A percentile compares a stretch with the other conserved stretches of the same genome.
phyloP scores from a whole-genome alignment of 352 stramenopile genomes.

The Pythium chondricola region DNA sequence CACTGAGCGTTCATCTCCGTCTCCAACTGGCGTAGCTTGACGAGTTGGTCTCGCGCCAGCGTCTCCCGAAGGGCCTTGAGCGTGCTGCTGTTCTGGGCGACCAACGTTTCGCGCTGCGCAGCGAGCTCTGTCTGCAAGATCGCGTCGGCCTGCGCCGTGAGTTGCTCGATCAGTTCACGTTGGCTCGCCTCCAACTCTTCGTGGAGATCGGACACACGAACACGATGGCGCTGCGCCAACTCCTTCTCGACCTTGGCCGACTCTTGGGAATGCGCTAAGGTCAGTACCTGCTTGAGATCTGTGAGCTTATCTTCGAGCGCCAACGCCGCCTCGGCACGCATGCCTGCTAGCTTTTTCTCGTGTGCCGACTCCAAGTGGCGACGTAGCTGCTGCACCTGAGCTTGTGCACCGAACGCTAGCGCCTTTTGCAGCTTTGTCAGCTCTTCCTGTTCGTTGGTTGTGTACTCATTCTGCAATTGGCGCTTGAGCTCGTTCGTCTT shows the following conservation, averaged over 20 bases:
- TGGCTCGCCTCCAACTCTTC: slow-evolving; percentile 34
- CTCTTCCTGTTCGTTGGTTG: slow-evolving; percentile 33
- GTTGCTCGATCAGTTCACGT: slow-evolving; percentile 15
- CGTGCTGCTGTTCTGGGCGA: slow-evolving; percentile 26
- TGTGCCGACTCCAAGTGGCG: slow-evolving; percentile 33
- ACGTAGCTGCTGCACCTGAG: slow-evolving; percentile 51
- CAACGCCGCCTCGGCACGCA: slow-evolving; percentile 19
- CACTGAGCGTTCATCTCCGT: slow-evolving; percentile 33
- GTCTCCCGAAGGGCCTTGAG: slow-evolving; percentile 30
- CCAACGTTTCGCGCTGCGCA: slow-evolving; percentile 20
- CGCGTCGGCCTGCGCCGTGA: slow-evolving; percentile 22
- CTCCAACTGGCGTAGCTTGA: slow-evolving; percentile 33
- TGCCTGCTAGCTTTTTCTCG: slow-evolving; percentile 26
- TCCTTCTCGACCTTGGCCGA: slow-evolving; percentile 29
- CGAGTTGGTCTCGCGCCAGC: slow-evolving; percentile 34
- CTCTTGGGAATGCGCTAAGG: slow-evolving; percentile 29
- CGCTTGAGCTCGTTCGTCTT: slow-evolving; percentile 34
- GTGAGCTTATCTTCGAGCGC: slow-evolving; percentile 29
- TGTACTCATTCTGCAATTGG: slow-evolving; percentile 31
- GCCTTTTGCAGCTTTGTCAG: slow-evolving; percentile 55
- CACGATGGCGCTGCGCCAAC: slow-evolving; percentile 37
- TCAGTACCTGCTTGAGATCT: slow-evolving; percentile 38
- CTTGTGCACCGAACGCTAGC: slow-evolving; percentile 49
- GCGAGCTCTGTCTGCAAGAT: slow-evolving; percentile 16
- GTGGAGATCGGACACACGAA: slow-evolving; percentile 45